These are phyloP conservation scores for Verticillium nubilum DNA, from an alignment of 2,329 filamentous ascomycete genomes.

Conservation along the genomic window DNA sequence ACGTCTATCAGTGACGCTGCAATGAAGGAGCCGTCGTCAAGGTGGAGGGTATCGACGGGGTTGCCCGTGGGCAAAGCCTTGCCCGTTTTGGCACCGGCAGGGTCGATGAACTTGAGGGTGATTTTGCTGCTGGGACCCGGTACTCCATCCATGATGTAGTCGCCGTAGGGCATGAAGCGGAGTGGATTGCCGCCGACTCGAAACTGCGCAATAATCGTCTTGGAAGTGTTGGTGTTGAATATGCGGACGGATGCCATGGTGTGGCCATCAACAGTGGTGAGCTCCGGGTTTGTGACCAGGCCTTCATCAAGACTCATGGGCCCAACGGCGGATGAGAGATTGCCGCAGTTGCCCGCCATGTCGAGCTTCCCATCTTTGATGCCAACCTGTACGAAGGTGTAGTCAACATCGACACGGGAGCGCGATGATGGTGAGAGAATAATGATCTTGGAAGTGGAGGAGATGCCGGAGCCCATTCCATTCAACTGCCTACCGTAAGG, in stretches of 20 bases:
- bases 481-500: slow-evolving; percentile 13
- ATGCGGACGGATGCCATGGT: slow-evolving; percentile 29
- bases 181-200: slow-evolving; percentile 18
- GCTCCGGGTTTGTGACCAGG: slow-evolving; percentile 21
- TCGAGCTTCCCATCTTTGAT: slow-evolving; percentile 51
- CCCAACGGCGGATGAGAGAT: slow-evolving; percentile 55
- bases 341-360: slow-evolving; percentile 57
- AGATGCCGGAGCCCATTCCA: slow-evolving; percentile 10
- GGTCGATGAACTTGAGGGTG: slow-evolving; percentile 30
- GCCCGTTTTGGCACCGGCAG: slow-evolving; percentile 35
- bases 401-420: slow-evolving; percentile 50
- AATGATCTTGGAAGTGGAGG: slow-evolving; percentile 45
- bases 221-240: slow-evolving; percentile 58
- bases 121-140: slow-evolving; percentile 27
- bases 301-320: slow-evolving; percentile 53
- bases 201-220: slow-evolving; percentile 35
- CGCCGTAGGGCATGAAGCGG: slow-evolving; percentile 22
- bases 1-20: slow-evolving; percentile 33
- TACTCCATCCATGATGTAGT: slow-evolving; percentile 34
- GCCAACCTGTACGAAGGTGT: slow-evolving; percentile 57
- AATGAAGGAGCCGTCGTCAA: slow-evolving; percentile 20
- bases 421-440: slow-evolving; percentile 37
- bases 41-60: slow-evolving; percentile 22
- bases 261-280: neutral
- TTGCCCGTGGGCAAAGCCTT: slow-evolving; percentile 31